Percentiles rank a stretch among this genome's conserved stretches.
These are phyloP conservation scores for Cyphellophora attinorum DNA, from an alignment of 2,329 filamentous ascomycete genomes.

Conservation along the genomic window DNA sequence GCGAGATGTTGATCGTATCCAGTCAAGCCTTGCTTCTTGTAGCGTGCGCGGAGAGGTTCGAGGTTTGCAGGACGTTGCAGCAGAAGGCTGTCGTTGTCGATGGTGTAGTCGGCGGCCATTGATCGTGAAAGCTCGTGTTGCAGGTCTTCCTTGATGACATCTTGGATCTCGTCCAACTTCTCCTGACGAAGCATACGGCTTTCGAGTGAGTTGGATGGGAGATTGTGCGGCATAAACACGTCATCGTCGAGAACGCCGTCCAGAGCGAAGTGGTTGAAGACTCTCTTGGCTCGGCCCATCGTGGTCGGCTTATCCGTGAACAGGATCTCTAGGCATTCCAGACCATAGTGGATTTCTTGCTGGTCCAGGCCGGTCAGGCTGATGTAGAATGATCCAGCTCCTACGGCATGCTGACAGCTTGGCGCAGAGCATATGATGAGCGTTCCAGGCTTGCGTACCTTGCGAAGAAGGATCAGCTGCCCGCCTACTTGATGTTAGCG, in stretches of 20 bases:
- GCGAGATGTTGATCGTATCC: neutral
- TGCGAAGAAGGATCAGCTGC: neutral
- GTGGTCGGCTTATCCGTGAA: neutral
- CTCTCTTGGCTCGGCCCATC: neutral
- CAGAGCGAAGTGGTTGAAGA: slow-evolving; percentile 1
- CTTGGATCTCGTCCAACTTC: slow-evolving; percentile 2
- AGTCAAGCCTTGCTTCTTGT: slow-evolving; percentile 9
- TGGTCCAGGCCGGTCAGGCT: neutral
- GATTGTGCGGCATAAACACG: neutral
- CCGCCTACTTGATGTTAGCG: neutral
- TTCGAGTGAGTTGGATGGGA: slow-evolving; percentile 3
- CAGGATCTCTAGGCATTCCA: neutral
- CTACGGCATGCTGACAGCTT: neutral
- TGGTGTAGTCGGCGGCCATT: neutral
- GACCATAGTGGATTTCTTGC: slow-evolving; percentile 1
- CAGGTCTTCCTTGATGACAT: slow-evolving; percentile 1
- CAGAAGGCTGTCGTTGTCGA: slow-evolving; percentile 2
- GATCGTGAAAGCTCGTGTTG: neutral
- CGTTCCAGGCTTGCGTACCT: neutral
- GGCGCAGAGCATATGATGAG: neutral
- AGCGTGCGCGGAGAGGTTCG: slow-evolving; percentile 2
- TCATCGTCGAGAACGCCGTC: neutral
- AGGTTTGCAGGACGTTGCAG: slow-evolving; percentile 4
- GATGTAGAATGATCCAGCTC: slow-evolving; percentile 1
- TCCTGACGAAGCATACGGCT: neutral